These are phyloP conservation scores for Stephania cephalantha DNA, from an alignment of 164 flowering plant species.

Conservation along the genomic window DNA sequence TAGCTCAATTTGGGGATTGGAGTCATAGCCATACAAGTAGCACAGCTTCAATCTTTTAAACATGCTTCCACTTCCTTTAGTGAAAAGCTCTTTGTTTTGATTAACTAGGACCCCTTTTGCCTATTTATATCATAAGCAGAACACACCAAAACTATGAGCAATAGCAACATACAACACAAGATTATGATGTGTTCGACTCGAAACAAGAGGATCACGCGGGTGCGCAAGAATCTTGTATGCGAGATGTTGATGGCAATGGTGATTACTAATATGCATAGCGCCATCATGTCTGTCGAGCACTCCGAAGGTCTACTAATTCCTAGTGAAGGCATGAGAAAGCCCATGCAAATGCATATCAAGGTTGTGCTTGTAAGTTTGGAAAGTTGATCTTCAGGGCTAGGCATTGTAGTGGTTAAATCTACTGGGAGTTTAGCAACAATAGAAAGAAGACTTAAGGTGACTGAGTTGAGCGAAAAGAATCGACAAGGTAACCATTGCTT, in stretches of 20 bases:
- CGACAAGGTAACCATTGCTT: conserved; percentile 14
- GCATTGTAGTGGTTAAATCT: conserved; percentile 16
- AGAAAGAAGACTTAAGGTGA: conserved; percentile 6
- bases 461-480: conserved; percentile 6
- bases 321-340: conserved; percentile 9
- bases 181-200: too few species aligned
- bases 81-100: too few species aligned
- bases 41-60: too few species aligned
- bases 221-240: too few species aligned
- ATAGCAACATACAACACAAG: too few species aligned
- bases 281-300: conserved; percentile 4
- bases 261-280: conserved; percentile 5
- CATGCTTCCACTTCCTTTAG: too few species aligned
- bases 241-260: not conserved
- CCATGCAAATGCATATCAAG: conserved; percentile 10
- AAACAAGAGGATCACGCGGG: too few species aligned
- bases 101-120: too few species aligned
- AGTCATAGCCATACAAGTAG: too few species aligned
- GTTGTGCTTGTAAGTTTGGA: conserved; percentile 13
- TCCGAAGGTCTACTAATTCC: not conserved
- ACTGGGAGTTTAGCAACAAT: conserved; percentile 12
- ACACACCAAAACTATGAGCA: too few species aligned
- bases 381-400: conserved; percentile 7
- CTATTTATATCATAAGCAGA: too few species aligned
- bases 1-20: too few species aligned